These are phyloP conservation scores for Leccinum fibrillosum DNA, from an alignment of 768 basidiomycete genomes.

Conservation along the genomic window DNA sequence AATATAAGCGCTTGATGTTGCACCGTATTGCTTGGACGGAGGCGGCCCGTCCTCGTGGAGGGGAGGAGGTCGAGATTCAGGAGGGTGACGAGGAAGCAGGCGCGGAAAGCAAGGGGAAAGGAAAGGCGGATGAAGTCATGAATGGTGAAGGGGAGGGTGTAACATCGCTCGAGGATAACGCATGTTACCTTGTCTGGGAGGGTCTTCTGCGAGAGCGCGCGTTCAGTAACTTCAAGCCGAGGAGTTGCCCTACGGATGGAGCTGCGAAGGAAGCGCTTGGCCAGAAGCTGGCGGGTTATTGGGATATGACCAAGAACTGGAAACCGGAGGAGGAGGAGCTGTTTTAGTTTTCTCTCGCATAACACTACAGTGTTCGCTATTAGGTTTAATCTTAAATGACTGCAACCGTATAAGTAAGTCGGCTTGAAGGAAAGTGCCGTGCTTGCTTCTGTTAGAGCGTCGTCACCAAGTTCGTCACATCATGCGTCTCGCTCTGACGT, in stretches of 20 bases:
- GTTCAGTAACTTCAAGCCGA: slow-evolving; percentile 78
- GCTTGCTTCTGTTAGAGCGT: neutral
- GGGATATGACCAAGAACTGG: slow-evolving; percentile 95
- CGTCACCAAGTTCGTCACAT: neutral
- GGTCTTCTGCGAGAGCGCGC: slow-evolving; percentile 80
- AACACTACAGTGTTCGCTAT: neutral
- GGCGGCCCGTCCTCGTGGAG: slow-evolving; percentile 73
- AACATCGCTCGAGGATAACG: slow-evolving; percentile 76
- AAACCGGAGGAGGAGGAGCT: slow-evolving; percentile 78
- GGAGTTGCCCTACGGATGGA: slow-evolving; percentile 78
- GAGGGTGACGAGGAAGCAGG: slow-evolving; percentile 44
- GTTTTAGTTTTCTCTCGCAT: slow-evolving; percentile 35
- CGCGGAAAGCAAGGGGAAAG: slow-evolving; percentile 27
- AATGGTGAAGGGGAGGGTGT: slow-evolving; percentile 12
- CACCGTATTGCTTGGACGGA: slow-evolving; percentile 94
- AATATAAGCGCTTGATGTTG: slow-evolving; percentile 85
- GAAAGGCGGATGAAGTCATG: slow-evolving; percentile 31
- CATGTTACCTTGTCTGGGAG: slow-evolving; percentile 91
- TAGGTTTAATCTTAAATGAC: neutral
- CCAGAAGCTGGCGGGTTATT: slow-evolving; percentile 80
- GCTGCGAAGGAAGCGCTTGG: slow-evolving; percentile 86
- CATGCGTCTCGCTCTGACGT: slow-evolving; percentile 9
- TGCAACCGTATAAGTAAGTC: neutral
- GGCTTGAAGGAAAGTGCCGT: too few relatives aligned
- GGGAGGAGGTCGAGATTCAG: slow-evolving; percentile 67